Evolutionary conservation across 192 early-diverging fungal genomes (phyloP).

Genomic region (Coemansia furcata): DNA sequence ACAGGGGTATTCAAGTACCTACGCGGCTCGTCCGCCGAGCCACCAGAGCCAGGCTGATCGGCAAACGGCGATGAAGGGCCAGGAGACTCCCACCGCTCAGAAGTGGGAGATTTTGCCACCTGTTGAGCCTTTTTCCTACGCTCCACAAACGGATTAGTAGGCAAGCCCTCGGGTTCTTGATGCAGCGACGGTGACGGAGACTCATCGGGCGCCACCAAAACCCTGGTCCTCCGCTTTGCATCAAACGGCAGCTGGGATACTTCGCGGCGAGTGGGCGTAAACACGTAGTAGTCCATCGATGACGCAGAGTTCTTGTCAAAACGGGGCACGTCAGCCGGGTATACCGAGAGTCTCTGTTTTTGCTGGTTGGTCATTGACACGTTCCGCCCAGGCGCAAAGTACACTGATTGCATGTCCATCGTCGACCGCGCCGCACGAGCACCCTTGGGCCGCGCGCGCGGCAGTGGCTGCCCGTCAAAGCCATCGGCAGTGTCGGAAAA

Average conservation of each 20-base stretch:
- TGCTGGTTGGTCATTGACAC: constrained; percentile 44
- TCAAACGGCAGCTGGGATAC: constrained; percentile 25
- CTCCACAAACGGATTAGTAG: constrained; percentile 46
- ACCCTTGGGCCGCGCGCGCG: constrained; percentile 25
- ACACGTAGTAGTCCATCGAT: constrained; percentile 51
- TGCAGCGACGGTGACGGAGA: constrained; percentile 13
- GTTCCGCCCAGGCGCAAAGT: constrained; percentile 52
- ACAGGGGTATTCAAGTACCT: constrained; percentile 44
- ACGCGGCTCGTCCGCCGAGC: constrained; percentile 41
- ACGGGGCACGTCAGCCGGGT: constrained; percentile 6
- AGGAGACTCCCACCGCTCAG: constrained; percentile 24
- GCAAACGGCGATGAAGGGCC: constrained; percentile 16
- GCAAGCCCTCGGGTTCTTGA: constrained; percentile 9
- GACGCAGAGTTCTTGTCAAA: constrained; percentile 46
- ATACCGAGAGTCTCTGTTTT: constrained; percentile 26
- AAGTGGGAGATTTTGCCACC: not conserved
- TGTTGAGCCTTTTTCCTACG: constrained; percentile 26
- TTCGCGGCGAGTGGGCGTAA: constrained; percentile 30
- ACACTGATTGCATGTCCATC: constrained; percentile 48
- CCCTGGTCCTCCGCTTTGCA: constrained; percentile 13
- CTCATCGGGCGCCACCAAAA: constrained; percentile 20
- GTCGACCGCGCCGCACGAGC: constrained; percentile 25
- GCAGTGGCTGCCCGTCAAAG: constrained; percentile 4
- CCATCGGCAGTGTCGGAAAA: not conserved
- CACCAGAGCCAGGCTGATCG: constrained; percentile 17